phyloP scores from a whole-genome alignment of 192 early-diverging fungal genomes.

The Dimargaris cristalligena region DNA sequence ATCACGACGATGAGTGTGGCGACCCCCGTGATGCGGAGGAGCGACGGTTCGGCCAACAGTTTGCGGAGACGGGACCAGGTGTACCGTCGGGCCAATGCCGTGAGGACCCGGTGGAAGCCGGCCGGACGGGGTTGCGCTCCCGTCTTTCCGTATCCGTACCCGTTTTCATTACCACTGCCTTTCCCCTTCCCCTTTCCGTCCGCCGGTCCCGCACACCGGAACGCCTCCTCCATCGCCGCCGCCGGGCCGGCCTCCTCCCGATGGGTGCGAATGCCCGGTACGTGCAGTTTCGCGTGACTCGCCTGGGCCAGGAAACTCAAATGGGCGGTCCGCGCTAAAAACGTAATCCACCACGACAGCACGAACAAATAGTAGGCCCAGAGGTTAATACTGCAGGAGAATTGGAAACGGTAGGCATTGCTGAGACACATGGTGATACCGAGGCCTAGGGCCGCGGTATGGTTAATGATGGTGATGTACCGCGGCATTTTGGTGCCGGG shows the following conservation, averaged over 20 bases:
- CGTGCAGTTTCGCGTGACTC: neutral
- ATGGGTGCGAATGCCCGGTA: neutral
- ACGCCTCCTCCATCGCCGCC: too few relatives aligned
- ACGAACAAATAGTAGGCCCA: conserved; percentile 1
- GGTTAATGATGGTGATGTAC: neutral
- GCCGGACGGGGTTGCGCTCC: too few relatives aligned
- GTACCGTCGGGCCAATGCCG: neutral
- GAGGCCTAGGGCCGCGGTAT: neutral
- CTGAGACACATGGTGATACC: neutral
- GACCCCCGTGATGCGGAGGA: neutral
- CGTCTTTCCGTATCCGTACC: too few relatives aligned
- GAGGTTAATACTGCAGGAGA: conserved; percentile 1
- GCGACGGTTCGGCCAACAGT: neutral
- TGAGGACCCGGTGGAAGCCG: neutral
- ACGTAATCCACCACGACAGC: neutral
- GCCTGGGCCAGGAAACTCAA: neutral
- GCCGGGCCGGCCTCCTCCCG: neutral
- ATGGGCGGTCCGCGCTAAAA: conserved; percentile 1
- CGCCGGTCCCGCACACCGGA: too few relatives aligned
- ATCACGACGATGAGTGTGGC: neutral
- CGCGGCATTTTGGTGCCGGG: neutral
- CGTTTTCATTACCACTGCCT: too few relatives aligned
- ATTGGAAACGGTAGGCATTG: neutral
- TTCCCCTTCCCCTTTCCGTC: neutral
- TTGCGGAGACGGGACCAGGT: neutral